Evolutionary conservation across 139 green algal species (phyloP).

Genomic region (Ostreobium quekettii): DNA sequence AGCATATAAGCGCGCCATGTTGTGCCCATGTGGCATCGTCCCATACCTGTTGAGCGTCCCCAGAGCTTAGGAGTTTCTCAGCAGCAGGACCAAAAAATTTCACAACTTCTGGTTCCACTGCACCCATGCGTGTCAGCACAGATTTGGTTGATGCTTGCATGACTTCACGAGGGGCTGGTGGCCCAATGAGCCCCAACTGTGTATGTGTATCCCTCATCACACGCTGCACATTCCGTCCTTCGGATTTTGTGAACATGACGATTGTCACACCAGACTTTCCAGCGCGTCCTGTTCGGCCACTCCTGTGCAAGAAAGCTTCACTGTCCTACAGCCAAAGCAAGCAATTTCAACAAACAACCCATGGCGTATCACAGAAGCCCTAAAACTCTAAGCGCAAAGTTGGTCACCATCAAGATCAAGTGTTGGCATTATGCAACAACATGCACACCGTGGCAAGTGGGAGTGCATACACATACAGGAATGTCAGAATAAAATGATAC

Average conservation of each 20-base stretch:
- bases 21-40: conserved; percentile 19
- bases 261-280: conserved; percentile 74
- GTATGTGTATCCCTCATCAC: conserved; percentile 52
- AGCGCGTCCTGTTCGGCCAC: conserved; percentile 77
- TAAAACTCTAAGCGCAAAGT: too few relatives aligned
- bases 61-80: conserved; percentile 49
- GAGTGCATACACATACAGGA: too few relatives aligned
- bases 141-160: conserved; percentile 46
- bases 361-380: too few relatives aligned
- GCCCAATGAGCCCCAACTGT: conserved; percentile 36
- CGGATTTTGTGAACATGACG: conserved; percentile 68
- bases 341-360: too few relatives aligned
- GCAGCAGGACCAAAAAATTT: conserved; percentile 77
- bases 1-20: too few relatives aligned
- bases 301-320: conserved; percentile 93
- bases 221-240: conserved; percentile 44
- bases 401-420: too few relatives aligned
- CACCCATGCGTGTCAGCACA: conserved; percentile 18
- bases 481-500: too few relatives aligned
- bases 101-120: conserved; percentile 58
- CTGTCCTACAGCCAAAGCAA: conserved; percentile 65
- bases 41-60: conserved; percentile 36
- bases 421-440: too few relatives aligned
- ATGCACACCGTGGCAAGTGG: too few relatives aligned
- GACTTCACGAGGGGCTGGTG: conserved; percentile 46